Conservation (phyloP, 83 land plant species). For the Picea abies region DNA sequence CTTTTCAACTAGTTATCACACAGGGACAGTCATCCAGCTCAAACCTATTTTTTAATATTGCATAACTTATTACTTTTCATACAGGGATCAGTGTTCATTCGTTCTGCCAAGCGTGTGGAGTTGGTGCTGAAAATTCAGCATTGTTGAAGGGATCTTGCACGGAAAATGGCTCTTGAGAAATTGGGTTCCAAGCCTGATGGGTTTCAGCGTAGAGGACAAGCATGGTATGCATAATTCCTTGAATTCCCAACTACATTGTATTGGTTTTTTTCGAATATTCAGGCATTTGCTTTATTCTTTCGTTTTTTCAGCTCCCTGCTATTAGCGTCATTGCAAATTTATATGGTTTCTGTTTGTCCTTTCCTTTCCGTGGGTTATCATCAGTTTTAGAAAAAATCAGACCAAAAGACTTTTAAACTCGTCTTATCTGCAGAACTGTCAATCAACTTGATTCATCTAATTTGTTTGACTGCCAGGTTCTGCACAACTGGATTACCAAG, state of each 20-base stretch:
- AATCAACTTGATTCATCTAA: not conserved
- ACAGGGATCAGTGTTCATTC: too few relatives aligned
- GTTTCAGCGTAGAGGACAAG: constrained; percentile 22
- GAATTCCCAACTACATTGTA: too few relatives aligned
- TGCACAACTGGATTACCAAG: constrained; percentile 36
- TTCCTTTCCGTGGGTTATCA: not conserved
- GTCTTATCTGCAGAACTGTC: not conserved
- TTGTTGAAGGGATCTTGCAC: too few relatives aligned
- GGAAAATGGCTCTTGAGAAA: too few relatives aligned
- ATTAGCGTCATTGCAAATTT: not conserved
- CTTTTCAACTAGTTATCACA: too few relatives aligned
- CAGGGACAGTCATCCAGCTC: too few relatives aligned
- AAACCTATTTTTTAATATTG: too few relatives aligned
- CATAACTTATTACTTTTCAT: too few relatives aligned
- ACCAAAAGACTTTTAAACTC: not conserved
- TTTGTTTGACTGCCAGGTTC: constrained; percentile 18
- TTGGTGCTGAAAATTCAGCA: too few relatives aligned
- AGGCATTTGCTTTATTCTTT: not conserved
- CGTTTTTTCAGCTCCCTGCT: not conserved
- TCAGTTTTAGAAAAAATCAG: not conserved
- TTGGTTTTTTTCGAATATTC: not conserved
- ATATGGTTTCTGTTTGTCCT: not conserved
- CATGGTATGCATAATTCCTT: constrained; percentile 8
- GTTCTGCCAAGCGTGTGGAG: too few relatives aligned
- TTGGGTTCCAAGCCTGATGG: constrained; percentile 10